These are phyloP conservation scores for Trichoderma breve DNA, from an alignment of 2,329 filamentous ascomycete genomes.

Conservation along the genomic window DNA sequence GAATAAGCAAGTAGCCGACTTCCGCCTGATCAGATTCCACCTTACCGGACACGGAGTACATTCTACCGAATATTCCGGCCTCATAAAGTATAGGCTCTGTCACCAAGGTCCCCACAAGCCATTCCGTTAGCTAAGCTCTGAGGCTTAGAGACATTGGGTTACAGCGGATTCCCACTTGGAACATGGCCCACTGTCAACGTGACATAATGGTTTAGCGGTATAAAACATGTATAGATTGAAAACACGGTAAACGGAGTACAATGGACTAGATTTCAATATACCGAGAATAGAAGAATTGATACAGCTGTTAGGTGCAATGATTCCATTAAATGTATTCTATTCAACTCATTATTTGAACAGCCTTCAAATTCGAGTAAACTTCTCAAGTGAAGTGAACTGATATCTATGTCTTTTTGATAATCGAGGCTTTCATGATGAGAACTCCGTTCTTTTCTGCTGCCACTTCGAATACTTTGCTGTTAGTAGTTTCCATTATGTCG, in stretches of 20 bases:
- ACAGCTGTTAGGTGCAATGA: not conserved
- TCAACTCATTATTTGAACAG: too few relatives aligned
- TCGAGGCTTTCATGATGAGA: constrained; percentile 39
- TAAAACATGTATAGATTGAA: not conserved
- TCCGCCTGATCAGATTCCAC: not conserved
- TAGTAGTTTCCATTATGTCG: constrained; percentile 36
- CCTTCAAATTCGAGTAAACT: not conserved
- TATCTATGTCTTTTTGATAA: constrained; percentile 21
- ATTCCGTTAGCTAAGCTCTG: not conserved
- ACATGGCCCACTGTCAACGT: not conserved
- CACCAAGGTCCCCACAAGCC: not conserved
- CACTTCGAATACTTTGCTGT: constrained; percentile 42
- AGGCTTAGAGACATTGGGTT: not conserved
- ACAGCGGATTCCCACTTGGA: not conserved
- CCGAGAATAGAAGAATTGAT: not conserved
- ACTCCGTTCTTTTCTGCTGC: constrained; percentile 43
- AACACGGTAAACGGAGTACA: not conserved
- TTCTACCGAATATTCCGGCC: not conserved
- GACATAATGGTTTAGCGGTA: not conserved
- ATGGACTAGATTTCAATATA: not conserved
- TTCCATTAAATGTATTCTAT: not conserved
- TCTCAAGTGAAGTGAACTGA: not conserved
- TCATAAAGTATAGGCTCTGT: not conserved
- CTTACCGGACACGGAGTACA: not conserved
- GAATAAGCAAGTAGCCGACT: not conserved